phyloP scores from a whole-genome alignment of 441 rosid species.

The Daphne laureola region DNA sequence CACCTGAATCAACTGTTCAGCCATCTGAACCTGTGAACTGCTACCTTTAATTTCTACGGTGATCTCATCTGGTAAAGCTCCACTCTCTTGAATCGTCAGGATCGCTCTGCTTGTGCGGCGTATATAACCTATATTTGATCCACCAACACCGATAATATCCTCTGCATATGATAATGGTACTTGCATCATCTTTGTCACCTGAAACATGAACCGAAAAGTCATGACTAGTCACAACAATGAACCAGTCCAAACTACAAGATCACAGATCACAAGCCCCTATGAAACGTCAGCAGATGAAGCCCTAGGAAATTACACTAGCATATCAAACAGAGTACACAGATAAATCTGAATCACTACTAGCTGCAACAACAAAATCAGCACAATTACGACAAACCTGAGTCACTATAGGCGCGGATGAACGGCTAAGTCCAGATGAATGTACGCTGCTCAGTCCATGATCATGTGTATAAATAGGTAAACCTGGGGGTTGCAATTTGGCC shows the following conservation, averaged over 20 bases:
- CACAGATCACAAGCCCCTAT: not conserved
- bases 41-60: slow-evolving; percentile 54
- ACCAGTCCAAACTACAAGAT: too few species aligned
- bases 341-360: too few species aligned
- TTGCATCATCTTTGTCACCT: slow-evolving; percentile 53
- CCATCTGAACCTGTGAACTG: slow-evolving; percentile 41
- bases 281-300: not conserved
- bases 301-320: too few species aligned
- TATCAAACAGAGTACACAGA: too few species aligned
- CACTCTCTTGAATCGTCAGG: slow-evolving; percentile 39
- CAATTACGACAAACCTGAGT: slow-evolving; percentile 36
- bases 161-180: slow-evolving; percentile 52
- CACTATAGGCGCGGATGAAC: slow-evolving; percentile 33
- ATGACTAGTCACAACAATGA: slow-evolving; percentile 1
- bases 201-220: slow-evolving; percentile 5
- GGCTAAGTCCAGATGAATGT: slow-evolving; percentile 32
- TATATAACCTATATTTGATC: slow-evolving; percentile 46
- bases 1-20: slow-evolving; percentile 52
- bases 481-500: slow-evolving; percentile 26
- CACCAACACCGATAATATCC: slow-evolving; percentile 48
- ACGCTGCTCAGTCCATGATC: slow-evolving; percentile 31
- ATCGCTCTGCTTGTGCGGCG: slow-evolving; percentile 45
- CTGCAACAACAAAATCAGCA: not conserved
- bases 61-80: slow-evolving; percentile 48
- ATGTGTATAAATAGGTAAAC: slow-evolving; percentile 34